phyloP scores from a whole-genome alignment of 352 stramenopile species.

The Globisporangium cystogenes region DNA sequence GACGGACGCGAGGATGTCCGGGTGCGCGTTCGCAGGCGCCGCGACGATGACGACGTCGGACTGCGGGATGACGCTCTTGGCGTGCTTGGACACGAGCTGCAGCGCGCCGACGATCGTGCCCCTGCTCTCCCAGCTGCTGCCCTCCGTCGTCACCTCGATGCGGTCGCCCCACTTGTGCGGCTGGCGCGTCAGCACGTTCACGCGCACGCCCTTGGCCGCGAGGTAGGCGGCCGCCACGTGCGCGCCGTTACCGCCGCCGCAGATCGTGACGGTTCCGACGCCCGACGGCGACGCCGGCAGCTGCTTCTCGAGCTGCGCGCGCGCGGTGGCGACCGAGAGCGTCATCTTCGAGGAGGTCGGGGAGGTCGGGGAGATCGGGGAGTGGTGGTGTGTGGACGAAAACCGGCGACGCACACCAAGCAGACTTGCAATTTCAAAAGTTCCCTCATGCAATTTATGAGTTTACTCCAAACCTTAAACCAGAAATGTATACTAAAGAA shows the following conservation, averaged over 20 bases:
- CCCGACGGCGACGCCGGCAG: conserved; percentile 17
- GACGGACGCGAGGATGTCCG: conserved; percentile 71
- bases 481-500: no score
- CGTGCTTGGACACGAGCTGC: conserved; percentile 72
- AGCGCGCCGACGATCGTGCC: conserved; percentile 71
- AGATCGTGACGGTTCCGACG: conserved; percentile 84
- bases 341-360: conserved; percentile 33
- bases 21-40: conserved; percentile 86
- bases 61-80: conserved; percentile 80
- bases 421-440: no score
- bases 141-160: conserved; percentile 75
- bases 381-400: conserved; percentile 3
- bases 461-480: no score
- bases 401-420: background rate
- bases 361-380: background rate
- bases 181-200: conserved; percentile 80
- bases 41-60: conserved; percentile 89
- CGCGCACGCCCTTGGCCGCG: conserved; percentile 75
- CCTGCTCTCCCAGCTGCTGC: conserved; percentile 83
- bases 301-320: conserved; percentile 52
- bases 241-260: conserved; percentile 88
- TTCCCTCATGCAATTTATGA: no score
- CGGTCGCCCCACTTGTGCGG: conserved; percentile 72
- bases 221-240: conserved; percentile 89
- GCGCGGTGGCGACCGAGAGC: conserved; percentile 70